Evolutionary conservation across 2,329 filamentous ascomycete genomes (phyloP).

Genomic region (Fusarium guadeloupense): DNA sequence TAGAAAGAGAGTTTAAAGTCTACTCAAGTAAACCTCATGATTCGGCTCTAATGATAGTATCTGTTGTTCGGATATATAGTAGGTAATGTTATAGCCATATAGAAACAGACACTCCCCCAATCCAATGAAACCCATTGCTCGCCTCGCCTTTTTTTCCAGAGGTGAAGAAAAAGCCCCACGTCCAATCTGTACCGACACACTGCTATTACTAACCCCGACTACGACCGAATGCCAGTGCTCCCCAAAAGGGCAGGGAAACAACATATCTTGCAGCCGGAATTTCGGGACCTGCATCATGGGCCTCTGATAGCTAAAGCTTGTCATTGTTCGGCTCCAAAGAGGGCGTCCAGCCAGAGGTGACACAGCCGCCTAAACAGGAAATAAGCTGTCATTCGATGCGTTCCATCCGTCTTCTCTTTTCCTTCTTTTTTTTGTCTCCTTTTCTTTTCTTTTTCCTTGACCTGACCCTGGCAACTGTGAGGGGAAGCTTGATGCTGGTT

Average conservation of each 20-base stretch:
- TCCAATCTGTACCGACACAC: neutral
- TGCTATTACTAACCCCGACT: slow-evolving; percentile 22
- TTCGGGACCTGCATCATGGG: slow-evolving; percentile 40
- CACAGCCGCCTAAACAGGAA: slow-evolving; percentile 43
- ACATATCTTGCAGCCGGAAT: slow-evolving; percentile 46
- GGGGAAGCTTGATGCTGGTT: slow-evolving; percentile 7
- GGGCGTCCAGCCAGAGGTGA: slow-evolving; percentile 38
- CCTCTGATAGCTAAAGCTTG: slow-evolving; percentile 40
- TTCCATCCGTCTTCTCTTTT: neutral
- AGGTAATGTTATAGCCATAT: slow-evolving; percentile 20
- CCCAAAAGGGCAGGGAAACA: slow-evolving; percentile 47
- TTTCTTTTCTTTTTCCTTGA: slow-evolving; percentile 3
- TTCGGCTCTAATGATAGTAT: slow-evolving; percentile 27
- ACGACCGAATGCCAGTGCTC: slow-evolving; percentile 29
- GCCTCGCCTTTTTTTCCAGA: slow-evolving; percentile 8
- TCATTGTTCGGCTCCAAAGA: slow-evolving; percentile 19
- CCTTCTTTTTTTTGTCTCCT: neutral
- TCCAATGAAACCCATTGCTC: slow-evolving; percentile 8
- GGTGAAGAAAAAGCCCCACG: slow-evolving; percentile 23
- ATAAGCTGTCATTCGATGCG: slow-evolving; percentile 34
- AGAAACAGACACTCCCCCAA: slow-evolving; percentile 3
- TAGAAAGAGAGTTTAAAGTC: too few relatives aligned
- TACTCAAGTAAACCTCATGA: slow-evolving; percentile 36
- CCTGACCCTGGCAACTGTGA: slow-evolving; percentile 16
- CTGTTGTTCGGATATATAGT: slow-evolving; percentile 16